These are phyloP conservation scores for Tuber calosporum DNA, from an alignment of 495 filamentous ascomycete species.

Conservation along the genomic window DNA sequence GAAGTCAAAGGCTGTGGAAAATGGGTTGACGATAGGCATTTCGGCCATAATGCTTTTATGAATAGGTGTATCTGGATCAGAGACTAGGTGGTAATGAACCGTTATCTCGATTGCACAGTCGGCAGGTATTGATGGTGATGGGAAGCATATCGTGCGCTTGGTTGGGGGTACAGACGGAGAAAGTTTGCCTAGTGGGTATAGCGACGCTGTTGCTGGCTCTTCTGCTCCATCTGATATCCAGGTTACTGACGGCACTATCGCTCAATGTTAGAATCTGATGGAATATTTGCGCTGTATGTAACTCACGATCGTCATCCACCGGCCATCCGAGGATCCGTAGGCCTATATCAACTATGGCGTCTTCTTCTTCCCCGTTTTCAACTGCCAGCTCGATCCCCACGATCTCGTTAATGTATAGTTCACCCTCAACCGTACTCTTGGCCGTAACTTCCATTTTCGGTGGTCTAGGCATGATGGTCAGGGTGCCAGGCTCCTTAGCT, in stretches of 20 bases:
- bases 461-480: conserved; percentile 75
- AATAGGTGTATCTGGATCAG: conserved; percentile 77
- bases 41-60: conserved; percentile 60
- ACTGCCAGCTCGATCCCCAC: conserved; percentile 62
- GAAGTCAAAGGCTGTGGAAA: conserved; percentile 83
- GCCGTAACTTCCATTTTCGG: conserved; percentile 77
- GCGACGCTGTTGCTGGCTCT: conserved; percentile 17
- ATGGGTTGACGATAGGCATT: conserved; percentile 68
- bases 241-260: conserved; percentile 23
- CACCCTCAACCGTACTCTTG: conserved; percentile 55
- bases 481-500: conserved; percentile 47
- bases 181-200: conserved; percentile 49
- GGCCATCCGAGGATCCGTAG: conserved; percentile 56
- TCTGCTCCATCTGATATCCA: conserved; percentile 25
- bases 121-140: conserved; percentile 49
- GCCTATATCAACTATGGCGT: conserved; percentile 62
- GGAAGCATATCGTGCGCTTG: conserved; percentile 49
- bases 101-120: conserved; percentile 65
- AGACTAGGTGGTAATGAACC: conserved; percentile 66
- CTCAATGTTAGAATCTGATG: conserved; percentile 1
- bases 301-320: conserved; percentile 21
- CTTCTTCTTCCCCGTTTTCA: conserved; percentile 75
- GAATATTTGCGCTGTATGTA: conserved; percentile 6
- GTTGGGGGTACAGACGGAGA: conserved; percentile 41
- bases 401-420: conserved; percentile 70